Percentiles rank a stretch among this genome's conserved stretches.
Evolutionary conservation across 2,329 filamentous ascomycete species (phyloP).

Genomic region (Claviceps sorghi): DNA sequence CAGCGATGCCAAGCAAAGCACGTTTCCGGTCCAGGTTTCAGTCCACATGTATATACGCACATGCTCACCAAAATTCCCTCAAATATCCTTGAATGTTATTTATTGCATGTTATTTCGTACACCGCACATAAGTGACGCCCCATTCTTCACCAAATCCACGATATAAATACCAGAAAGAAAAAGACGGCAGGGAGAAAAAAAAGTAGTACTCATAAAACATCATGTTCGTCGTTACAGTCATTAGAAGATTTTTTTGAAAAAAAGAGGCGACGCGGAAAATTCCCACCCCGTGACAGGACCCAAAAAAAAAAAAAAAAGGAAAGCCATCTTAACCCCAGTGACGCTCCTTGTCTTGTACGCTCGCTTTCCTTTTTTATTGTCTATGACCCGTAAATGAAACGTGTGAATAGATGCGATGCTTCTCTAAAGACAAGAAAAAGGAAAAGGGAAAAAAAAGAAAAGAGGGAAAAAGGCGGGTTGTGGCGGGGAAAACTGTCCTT

Average conservation of each 20-base stretch:
- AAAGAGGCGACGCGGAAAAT: background rate
- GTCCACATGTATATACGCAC: no score
- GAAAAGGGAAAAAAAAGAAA: background rate
- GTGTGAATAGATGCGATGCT: background rate
- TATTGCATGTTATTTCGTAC: no score
- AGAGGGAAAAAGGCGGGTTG: no score
- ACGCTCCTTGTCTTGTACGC: background rate
- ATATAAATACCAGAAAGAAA: background rate
- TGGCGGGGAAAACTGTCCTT: background rate
- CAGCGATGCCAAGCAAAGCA: no score
- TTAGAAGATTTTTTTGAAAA: background rate
- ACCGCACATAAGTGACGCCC: no score
- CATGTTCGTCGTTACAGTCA: constrained; percentile 6
- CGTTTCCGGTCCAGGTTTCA: no score
- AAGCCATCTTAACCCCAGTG: background rate
- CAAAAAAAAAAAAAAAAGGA: background rate
- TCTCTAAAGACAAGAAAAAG: background rate
- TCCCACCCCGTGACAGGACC: background rate
- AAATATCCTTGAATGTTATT: no score
- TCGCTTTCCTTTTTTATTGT: background rate
- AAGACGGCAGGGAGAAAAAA: background rate
- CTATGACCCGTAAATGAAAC: background rate
- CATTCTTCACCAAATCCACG: background rate
- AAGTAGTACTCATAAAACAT: constrained; percentile 4
- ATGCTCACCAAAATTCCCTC: no score